Evolutionary conservation across 306 rosid genomes (phyloP).

Genomic region (Ormosia emarginata): DNA sequence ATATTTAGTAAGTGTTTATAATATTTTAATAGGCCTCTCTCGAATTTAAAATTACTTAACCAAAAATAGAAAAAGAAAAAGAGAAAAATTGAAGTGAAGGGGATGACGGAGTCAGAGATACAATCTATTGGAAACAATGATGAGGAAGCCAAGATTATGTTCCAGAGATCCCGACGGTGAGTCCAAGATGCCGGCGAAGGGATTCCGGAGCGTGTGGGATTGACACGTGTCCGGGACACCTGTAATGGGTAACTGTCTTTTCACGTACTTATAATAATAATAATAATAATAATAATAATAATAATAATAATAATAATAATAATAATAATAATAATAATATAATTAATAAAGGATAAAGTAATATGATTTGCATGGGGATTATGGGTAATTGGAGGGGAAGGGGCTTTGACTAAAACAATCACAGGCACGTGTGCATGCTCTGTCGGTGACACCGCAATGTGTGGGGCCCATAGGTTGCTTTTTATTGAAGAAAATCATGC

Average conservation of each 20-base stretch:
- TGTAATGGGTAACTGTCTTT: constrained; percentile 28
- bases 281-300: constrained; percentile 18
- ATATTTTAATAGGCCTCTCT: neutral
- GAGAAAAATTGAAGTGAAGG: neutral
- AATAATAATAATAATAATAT: constrained; percentile 31
- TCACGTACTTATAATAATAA: constrained; percentile 32
- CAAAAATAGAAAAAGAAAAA: neutral
- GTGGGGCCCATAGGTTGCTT: constrained; percentile 46
- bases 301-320: constrained; percentile 21
- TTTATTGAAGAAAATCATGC: constrained; percentile 39
- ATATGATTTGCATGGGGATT: constrained; percentile 52
- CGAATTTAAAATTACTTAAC: neutral
- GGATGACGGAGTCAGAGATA: neutral
- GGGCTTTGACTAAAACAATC: constrained; percentile 28
- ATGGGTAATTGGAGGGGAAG: constrained; percentile 21
- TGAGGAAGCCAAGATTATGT: neutral
- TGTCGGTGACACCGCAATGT: constrained; percentile 9
- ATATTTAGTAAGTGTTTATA: neutral
- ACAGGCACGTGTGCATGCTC: constrained; percentile 37
- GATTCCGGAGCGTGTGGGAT: constrained; percentile 14
- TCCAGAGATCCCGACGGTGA: constrained; percentile 33
- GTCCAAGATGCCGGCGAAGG: constrained; percentile 3
- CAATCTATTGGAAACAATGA: neutral
- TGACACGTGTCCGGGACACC: constrained; percentile 44
- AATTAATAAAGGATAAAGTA: constrained; percentile 27